These are phyloP conservation scores for Acacia crassicarpa DNA, from an alignment of 306 rosid genomes.

Conservation along the genomic window DNA sequence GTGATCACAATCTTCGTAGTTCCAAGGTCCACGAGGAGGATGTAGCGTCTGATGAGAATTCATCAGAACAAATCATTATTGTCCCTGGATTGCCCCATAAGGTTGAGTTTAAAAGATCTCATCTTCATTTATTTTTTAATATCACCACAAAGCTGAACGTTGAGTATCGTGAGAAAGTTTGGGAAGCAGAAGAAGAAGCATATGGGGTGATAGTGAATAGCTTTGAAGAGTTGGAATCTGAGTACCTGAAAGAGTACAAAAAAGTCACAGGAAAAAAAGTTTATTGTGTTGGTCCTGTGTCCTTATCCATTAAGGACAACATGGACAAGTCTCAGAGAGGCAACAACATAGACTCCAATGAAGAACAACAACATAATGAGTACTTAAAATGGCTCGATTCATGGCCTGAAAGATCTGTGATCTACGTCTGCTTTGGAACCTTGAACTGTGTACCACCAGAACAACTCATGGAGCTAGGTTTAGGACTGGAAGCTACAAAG, in stretches of 20 bases:
- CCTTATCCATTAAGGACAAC: constrained; percentile 26
- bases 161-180: background rate
- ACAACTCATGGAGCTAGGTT: constrained; percentile 52
- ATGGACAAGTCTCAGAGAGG: constrained; percentile 49
- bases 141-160: background rate
- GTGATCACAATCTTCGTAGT: constrained; percentile 8
- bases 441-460: constrained; percentile 28
- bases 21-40: constrained; percentile 27
- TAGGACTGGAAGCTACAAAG: constrained; percentile 56
- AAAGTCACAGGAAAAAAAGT: constrained; percentile 14
- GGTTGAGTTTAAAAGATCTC: constrained; percentile 30
- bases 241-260: constrained; percentile 28
- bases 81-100: constrained; percentile 33
- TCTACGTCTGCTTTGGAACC: constrained; percentile 62
- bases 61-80: constrained; percentile 3
- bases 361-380: background rate
- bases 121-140: background rate
- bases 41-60: background rate
- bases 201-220: constrained; percentile 49
- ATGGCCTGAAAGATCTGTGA: constrained; percentile 39
- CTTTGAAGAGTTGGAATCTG: constrained; percentile 45
- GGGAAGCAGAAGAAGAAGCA: constrained; percentile 11
- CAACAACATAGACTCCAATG: background rate
- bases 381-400: constrained; percentile 42
- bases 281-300: constrained; percentile 58